A percentile compares a stretch with the other conserved stretches of the same genome.
phyloP scores from a whole-genome alignment of 495 filamentous ascomycete genomes.

The Daldinia grandis region DNA sequence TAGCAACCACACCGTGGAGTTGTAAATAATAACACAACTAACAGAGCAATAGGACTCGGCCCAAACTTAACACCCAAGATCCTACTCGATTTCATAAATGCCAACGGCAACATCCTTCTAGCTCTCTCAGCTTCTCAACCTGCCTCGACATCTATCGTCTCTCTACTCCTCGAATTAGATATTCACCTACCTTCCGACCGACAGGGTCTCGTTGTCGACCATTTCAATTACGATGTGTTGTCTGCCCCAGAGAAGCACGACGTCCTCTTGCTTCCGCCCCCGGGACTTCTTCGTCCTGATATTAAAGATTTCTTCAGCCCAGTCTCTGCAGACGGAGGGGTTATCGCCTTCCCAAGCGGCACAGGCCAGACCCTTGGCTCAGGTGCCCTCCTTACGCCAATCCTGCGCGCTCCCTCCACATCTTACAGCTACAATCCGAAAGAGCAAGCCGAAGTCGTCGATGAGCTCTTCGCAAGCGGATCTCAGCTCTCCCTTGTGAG shows the following conservation, averaged over 20 bases:
- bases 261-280: constrained; percentile 78
- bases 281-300: constrained; percentile 67
- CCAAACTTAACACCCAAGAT: constrained; percentile 85
- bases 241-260: constrained; percentile 86
- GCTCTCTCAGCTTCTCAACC: constrained; percentile 78
- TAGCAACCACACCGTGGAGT: not conserved
- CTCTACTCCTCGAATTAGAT: constrained; percentile 89
- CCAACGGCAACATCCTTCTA: constrained; percentile 89
- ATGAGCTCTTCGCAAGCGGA: constrained; percentile 84
- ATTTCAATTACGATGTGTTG: constrained; percentile 88
- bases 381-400: constrained; percentile 76
- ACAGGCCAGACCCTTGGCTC: constrained; percentile 83
- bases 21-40: constrained; percentile 41
- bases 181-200: constrained; percentile 88
- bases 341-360: constrained; percentile 81
- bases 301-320: constrained; percentile 83
- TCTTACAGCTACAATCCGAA: constrained; percentile 95
- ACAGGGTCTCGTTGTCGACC: constrained; percentile 84
- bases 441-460: constrained; percentile 74
- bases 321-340: constrained; percentile 54
- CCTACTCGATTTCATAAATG: constrained; percentile 90
- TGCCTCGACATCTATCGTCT: constrained; percentile 79
- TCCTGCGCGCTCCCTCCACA: constrained; percentile 80
- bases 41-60: constrained; percentile 72
- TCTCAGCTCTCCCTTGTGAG: constrained; percentile 83